A percentile compares a stretch with the other conserved stretches of the same genome.
These are phyloP conservation scores for Paraconiothyrium sp. DNA, from an alignment of 2,329 filamentous ascomycete species.

Conservation along the genomic window DNA sequence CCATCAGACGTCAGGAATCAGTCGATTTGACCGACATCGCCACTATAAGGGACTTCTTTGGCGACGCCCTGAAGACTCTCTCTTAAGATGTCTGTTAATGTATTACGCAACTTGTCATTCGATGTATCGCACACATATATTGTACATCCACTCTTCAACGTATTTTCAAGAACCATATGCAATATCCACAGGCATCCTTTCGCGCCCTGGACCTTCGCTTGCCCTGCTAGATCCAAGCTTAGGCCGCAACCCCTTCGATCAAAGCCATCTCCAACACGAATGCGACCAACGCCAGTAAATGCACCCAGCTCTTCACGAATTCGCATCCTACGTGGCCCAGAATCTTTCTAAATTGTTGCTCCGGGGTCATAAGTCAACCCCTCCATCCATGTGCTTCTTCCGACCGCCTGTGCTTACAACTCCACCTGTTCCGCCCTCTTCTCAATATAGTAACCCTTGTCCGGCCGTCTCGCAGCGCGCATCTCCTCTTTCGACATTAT, in stretches of 20 bases:
- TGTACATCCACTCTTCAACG: background rate
- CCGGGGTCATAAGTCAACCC: too few species aligned
- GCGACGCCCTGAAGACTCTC: too few species aligned
- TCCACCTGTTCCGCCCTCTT: slow-evolving; percentile 45
- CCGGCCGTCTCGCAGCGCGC: slow-evolving; percentile 75
- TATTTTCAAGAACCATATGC: background rate
- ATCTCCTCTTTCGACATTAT: slow-evolving; percentile 73
- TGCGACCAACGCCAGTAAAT: slow-evolving; percentile 2
- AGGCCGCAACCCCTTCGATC: background rate
- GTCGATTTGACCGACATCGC: background rate
- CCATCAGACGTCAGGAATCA: background rate
- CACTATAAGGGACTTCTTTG: background rate
- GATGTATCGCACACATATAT: background rate
- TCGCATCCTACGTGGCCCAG: background rate
- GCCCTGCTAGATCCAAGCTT: background rate
- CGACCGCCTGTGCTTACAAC: background rate
- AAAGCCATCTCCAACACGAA: background rate
- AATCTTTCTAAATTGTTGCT: background rate
- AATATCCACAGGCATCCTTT: background rate
- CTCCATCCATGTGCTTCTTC: background rate
- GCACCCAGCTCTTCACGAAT: background rate
- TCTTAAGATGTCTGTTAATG: background rate
- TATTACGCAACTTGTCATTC: background rate
- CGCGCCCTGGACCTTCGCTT: background rate
- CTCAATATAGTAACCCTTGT: slow-evolving; percentile 84